Evolutionary conservation across 176 grass and related monocot species (phyloP), one percentile per base, ranked within the genome.

Genomic region (Thinopyrum elongatum): DNA sequence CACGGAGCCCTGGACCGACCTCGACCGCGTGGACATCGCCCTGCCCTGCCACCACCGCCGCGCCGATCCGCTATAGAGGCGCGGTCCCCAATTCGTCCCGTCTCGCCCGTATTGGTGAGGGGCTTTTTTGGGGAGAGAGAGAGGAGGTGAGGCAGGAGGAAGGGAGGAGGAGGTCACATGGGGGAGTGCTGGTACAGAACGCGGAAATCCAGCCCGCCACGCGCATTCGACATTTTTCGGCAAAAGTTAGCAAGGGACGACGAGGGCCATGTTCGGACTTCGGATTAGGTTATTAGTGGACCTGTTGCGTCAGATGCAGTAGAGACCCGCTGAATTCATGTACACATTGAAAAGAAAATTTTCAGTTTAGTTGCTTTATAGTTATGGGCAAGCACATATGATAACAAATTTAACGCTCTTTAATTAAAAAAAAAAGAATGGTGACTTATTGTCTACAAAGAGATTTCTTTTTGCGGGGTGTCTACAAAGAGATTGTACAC

Each of bases 161-260:
- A 53, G 85, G 30, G 67, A 49, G 33, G 68, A 35, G 8, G 77
- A 23, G 13, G 23, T 87, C 89, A 87, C 89, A 91, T 91, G 84
- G 89, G 79, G 17, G 22, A 2, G 27, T 41, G 38, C 38, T 41
- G 38, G 65, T 72, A 84, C 29, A 67, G 74, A 38, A 91, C 85
- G 85, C 81, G 89, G 76, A 87, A 84, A 87, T 87, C 76, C 89
- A 87, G 81, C 89, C 85, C 85, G 85, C 85, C 81, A 91, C 85
- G 81, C 89, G 89, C 85, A 84, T 90, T 87, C 16, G 27, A 51
- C 89, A 80, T 51, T 84, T 87, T 84, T 39, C 60, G 69, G 85
- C 80, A 87, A 84, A 85, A 68, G 76, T 60, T 61, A 61, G 84
- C 41, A 25, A 34, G 13, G 6, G 25, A 19, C 16, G 12, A 51